Evolutionary conservation across 441 rosid species (phyloP).

Genomic region (Euphorbia neoarborescens): DNA sequence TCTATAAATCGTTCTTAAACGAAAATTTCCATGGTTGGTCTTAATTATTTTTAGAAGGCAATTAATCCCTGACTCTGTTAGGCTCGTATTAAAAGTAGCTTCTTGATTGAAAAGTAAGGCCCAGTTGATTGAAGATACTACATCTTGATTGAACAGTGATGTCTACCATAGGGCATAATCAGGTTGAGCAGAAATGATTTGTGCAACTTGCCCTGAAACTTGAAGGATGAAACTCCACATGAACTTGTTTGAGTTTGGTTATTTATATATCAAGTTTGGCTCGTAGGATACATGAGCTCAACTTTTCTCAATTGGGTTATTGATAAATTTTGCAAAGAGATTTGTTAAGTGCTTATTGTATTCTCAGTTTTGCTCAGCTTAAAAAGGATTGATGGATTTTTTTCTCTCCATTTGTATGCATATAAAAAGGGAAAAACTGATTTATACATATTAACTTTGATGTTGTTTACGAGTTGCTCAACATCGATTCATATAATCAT

Average conservation of each 20-base stretch:
- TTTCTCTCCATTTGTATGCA: neutral
- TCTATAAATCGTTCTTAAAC: neutral
- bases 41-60: neutral
- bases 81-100: neutral
- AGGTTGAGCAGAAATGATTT: neutral
- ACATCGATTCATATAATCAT: neutral
- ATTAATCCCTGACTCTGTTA: neutral
- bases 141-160: neutral
- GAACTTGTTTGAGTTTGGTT: neutral
- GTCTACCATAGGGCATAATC: neutral
- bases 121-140: neutral
- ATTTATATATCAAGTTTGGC: neutral
- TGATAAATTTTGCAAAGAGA: neutral
- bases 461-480: neutral
- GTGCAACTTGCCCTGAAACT: neutral
- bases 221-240: neutral
- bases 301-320: neutral
- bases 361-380: neutral
- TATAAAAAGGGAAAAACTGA: neutral
- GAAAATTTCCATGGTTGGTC: neutral
- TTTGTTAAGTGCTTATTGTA: neutral
- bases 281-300: neutral
- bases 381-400: neutral
- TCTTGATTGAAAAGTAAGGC: neutral
- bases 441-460: neutral